phyloP scores from a whole-genome alignment of 805 yeast genomes.

The Kodamaea laetipori region DNA sequence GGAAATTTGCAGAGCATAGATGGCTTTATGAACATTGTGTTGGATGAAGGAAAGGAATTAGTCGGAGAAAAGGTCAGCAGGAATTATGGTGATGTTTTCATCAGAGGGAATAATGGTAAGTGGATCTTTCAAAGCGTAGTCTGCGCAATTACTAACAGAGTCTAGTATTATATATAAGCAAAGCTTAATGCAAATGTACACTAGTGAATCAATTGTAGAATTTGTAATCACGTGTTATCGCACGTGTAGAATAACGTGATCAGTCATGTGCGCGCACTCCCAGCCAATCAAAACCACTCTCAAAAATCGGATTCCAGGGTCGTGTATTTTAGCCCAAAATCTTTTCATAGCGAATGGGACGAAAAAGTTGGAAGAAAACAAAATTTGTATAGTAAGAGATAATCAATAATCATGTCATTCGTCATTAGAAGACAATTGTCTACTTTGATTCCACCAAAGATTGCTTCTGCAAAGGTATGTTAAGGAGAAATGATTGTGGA shows the following conservation, averaged over 20 bases:
- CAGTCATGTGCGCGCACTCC: no score
- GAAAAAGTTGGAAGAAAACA: constrained; percentile 18
- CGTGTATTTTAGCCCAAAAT: constrained; percentile 8
- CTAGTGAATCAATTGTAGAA: constrained; percentile 1
- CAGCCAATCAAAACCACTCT: constrained; percentile 11
- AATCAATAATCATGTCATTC: constrained; percentile 61
- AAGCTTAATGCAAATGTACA: constrained; percentile 24
- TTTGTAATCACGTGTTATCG: background rate
- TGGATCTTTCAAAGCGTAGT: constrained; percentile 18
- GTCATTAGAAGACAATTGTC: constrained; percentile 91
- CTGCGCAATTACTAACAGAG: constrained; percentile 27
- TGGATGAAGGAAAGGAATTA: constrained; percentile 73
- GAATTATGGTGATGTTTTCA: constrained; percentile 74
- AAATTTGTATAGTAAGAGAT: constrained; percentile 11
- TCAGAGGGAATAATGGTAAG: constrained; percentile 84
- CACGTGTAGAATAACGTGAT: no score
- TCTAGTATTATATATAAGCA: constrained; percentile 46
- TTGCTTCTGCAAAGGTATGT: constrained; percentile 83
- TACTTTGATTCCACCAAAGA: constrained; percentile 97
- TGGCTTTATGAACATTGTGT: constrained; percentile 94
- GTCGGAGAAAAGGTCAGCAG: constrained; percentile 51
- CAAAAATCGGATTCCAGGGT: constrained; percentile 4
- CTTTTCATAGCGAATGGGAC: constrained; percentile 6
- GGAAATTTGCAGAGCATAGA: constrained; percentile 82
- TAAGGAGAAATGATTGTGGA: background rate